Percentiles rank a stretch among this genome's conserved stretches.
phyloP scores from a whole-genome alignment of 2,329 filamentous ascomycete species.

The Stemphylium beticola region DNA sequence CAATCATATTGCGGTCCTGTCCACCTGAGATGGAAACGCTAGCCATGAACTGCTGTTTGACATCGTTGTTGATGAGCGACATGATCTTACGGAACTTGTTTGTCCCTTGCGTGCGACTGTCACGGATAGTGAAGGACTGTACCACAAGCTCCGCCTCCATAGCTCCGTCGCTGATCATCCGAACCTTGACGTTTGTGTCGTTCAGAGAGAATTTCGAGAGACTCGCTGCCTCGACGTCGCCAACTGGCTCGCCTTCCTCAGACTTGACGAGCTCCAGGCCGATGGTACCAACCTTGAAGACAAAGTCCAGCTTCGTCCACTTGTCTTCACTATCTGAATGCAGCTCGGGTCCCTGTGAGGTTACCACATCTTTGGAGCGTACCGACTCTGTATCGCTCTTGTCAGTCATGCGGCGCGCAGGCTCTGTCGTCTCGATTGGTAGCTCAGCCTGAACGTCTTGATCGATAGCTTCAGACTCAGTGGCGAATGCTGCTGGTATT shows the following conservation, averaged over 20 bases:
- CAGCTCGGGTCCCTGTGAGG: slow-evolving; percentile 67
- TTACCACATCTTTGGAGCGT: slow-evolving; percentile 58
- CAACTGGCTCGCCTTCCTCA: slow-evolving; percentile 76
- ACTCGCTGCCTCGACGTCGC: slow-evolving; percentile 77
- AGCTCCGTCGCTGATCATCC: slow-evolving; percentile 90
- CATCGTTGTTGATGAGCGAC: slow-evolving; percentile 92
- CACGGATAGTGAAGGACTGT: slow-evolving; percentile 91
- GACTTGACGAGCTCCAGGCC: slow-evolving; percentile 86
- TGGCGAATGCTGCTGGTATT: slow-evolving; percentile 84
- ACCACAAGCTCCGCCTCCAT: slow-evolving; percentile 93
- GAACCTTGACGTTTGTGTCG: slow-evolving; percentile 86
- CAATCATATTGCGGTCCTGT: slow-evolving; percentile 79
- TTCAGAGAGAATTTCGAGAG: slow-evolving; percentile 94
- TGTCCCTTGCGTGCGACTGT: slow-evolving; percentile 84
- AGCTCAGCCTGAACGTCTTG: slow-evolving; percentile 78
- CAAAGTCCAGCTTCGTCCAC: slow-evolving; percentile 92
- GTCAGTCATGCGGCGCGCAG: slow-evolving; percentile 54
- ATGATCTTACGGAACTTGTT: slow-evolving; percentile 99
- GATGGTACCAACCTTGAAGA: slow-evolving; percentile 87
- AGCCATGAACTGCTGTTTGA: slow-evolving; percentile 96
- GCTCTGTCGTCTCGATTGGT: slow-evolving; percentile 60
- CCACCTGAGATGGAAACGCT: slow-evolving; percentile 92
- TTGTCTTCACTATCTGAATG: slow-evolving; percentile 68
- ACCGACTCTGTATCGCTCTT: slow-evolving; percentile 42
- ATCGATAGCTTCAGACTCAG: slow-evolving; percentile 70